Conservation (phyloP, 2,329 filamentous ascomycete species). For the Aspergillus alliaceus region DNA sequence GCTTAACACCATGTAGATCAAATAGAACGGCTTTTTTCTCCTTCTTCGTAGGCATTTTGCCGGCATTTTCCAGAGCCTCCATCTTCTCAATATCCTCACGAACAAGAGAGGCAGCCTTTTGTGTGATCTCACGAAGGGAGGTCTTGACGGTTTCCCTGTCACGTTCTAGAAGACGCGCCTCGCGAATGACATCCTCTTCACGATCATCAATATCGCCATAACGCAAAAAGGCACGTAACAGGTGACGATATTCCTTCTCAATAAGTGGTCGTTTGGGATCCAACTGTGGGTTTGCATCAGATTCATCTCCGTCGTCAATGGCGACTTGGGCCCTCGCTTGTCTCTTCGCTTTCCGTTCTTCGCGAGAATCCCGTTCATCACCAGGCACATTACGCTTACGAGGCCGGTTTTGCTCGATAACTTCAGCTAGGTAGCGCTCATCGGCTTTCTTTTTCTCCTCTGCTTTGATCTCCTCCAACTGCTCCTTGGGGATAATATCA, state of each 20-base stretch:
- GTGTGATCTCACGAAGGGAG: conserved; percentile 75
- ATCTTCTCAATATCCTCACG: conserved; percentile 69
- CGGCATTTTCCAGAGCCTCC: conserved; percentile 66
- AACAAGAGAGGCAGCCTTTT: conserved; percentile 68
- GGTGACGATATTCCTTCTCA: conserved; percentile 89
- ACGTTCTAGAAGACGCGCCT: conserved; percentile 79
- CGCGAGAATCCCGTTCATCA: conserved; percentile 53
- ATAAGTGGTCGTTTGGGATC: conserved; percentile 88
- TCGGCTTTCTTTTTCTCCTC: conserved; percentile 84
- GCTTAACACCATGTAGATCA: conserved; percentile 88
- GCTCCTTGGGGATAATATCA: conserved; percentile 93
- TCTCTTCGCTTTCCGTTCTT: conserved; percentile 69
- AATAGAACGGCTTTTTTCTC: conserved; percentile 97
- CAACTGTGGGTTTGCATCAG: conserved; percentile 60
- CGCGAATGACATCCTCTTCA: conserved; percentile 79
- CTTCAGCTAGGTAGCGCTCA: conserved; percentile 76
- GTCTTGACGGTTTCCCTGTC: conserved; percentile 76
- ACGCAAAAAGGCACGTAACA: conserved; percentile 86
- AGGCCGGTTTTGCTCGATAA: conserved; percentile 82
- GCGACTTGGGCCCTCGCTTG: conserved; percentile 64
- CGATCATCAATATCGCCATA: conserved; percentile 90
- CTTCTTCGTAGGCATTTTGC: conserved; percentile 88
- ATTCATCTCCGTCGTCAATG: conserved; percentile 69
- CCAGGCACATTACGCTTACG: conserved; percentile 68
- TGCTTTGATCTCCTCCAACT: conserved; percentile 83